Base-by-base conservation (phyloP, 768 basidiomycete genomes). In the Boletus subparvulus region DNA sequence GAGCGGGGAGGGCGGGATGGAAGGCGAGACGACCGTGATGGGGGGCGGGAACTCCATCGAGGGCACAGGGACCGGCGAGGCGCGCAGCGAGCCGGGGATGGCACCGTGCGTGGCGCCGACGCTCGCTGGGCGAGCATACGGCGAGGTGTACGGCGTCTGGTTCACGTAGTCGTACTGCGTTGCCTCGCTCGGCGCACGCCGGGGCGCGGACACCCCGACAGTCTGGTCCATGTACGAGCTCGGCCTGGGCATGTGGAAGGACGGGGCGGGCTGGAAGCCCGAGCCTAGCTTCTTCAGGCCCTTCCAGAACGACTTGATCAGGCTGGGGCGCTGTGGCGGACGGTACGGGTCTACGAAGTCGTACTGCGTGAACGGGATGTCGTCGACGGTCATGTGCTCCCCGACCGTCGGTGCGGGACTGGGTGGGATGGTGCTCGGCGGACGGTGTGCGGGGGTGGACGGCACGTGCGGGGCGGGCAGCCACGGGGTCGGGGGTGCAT, bases 301-400 rank as follows among this genome's bases (percentile, higher is more conserved):
- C 1, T 64, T 62, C 51, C 77, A 72, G 19, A 78, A 55, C 1
- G 70, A 68, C 17, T 66, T 68, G 5, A 71, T 53, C 16, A 74
- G 55, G 39, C 65, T 54, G 6, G 24, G 60, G 19, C 48, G 60
- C 24, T 56, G 52, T 2, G 60, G 59, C 3, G 33, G 63, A 7
- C 52, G 61, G n/a, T 50, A 60, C 9, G 54, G 53, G 5, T 56
- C 60, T 1, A 46, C 30, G 8, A 48, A 19, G 17, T 41, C 55
- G 8, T 54, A 47, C 4, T 55, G 48, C 21, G 39, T 19, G n/a
- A 55, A 58, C 4, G 44, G 19, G 16, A 55, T 17, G 4, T 64
- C 66, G 1, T 72, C 71, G 6, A 73, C 44, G 3, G 30, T 43
- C 69, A 71, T 71, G 36, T 65, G 71, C 42, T 71, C 69, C 21